Base-by-base conservation (phyloP, 768 basidiomycete genomes). In the Macrolepiota dolichaula region DNA sequence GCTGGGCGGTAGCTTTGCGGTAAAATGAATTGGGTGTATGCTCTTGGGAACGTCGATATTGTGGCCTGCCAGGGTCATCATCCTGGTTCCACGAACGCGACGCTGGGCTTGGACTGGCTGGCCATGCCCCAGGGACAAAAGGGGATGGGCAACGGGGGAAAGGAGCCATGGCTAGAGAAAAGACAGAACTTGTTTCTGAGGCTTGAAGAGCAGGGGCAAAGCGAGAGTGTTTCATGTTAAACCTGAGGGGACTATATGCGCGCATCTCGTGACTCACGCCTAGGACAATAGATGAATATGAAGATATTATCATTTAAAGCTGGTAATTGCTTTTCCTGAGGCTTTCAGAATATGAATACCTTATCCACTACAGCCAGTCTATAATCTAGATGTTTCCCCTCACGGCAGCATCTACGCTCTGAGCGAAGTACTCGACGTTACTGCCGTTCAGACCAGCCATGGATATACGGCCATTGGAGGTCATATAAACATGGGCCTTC, bases 401-500 rank as follows among this genome's bases (percentile, higher is more conserved):
- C 65, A 95, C 92, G 62, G 88, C 92, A 68, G 85, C 85, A 74
- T 92, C 83, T 59, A 96, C 89, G 69, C 86, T 85, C 76, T 93
- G 82, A 2, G 94, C 93, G 72, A 97, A 95, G 80, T 96, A 92
- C 68, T 88, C 86, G 67, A 96, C 85, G 80, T 96, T 96, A 70
- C 76, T 71, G 62, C 76, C 75, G 79, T 96, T 96, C 70, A 96
- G 75, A 36, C 92, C 94, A 63, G 94, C 92, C 93, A 96, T 96
- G 47, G 92, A 93, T 68, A 96, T 94, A 66, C 94, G 88, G 19
- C 94, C 94, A 72, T 96, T 91, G 59, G 83, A 80, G n/a, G 94
- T 96, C 91, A 96, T 91, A 76, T 96, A 96, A 64, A 96, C 80
- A 71, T 96, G 92, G 3, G 92, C 91, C 71, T 90, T 91, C 72